Conservation (phyloP, 257 asterid species). For the Salvia hispanica region DNA sequence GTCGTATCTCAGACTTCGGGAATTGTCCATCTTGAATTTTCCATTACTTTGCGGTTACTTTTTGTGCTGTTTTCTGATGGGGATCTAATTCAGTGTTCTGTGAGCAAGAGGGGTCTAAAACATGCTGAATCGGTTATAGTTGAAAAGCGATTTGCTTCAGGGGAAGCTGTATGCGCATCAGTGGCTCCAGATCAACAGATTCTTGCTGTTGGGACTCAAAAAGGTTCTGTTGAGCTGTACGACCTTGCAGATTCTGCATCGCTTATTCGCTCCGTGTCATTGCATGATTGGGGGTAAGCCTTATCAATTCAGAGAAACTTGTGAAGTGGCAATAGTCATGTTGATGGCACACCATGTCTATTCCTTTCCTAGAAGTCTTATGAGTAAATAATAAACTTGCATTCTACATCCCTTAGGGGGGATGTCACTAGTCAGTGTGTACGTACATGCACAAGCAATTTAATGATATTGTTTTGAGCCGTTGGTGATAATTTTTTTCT, state of each 20-base stretch:
- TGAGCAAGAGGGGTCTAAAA: constrained; percentile 90
- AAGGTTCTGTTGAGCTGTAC: constrained; percentile 84
- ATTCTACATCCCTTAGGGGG: constrained; percentile 18
- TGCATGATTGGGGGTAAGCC: constrained; percentile 97
- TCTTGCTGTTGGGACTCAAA: constrained; percentile 92
- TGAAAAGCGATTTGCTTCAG: constrained; percentile 70
- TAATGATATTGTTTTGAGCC: neutral
- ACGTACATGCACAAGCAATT: constrained; percentile 7
- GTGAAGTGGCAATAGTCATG: constrained; percentile 31
- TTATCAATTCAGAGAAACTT: constrained; percentile 31
- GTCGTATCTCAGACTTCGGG: constrained; percentile 49
- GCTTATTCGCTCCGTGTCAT: constrained; percentile 78
- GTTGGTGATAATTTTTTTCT: constrained; percentile 9
- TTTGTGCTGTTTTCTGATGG: constrained; percentile 85
- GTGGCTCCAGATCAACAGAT: constrained; percentile 95
- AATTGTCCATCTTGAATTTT: constrained; percentile 74
- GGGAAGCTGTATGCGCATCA: constrained; percentile 82
- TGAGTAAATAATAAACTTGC: constrained; percentile 19
- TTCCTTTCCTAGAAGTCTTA: constrained; percentile 25
- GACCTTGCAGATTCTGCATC: constrained; percentile 81
- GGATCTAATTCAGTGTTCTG: constrained; percentile 70
- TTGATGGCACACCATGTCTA: constrained; percentile 23
- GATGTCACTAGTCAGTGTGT: constrained; percentile 11
- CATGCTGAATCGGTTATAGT: constrained; percentile 62
- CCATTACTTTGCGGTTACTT: constrained; percentile 59